These are phyloP conservation scores for Gautieria morchelliformis DNA, from an alignment of 768 basidiomycete genomes.

Conservation along the genomic window DNA sequence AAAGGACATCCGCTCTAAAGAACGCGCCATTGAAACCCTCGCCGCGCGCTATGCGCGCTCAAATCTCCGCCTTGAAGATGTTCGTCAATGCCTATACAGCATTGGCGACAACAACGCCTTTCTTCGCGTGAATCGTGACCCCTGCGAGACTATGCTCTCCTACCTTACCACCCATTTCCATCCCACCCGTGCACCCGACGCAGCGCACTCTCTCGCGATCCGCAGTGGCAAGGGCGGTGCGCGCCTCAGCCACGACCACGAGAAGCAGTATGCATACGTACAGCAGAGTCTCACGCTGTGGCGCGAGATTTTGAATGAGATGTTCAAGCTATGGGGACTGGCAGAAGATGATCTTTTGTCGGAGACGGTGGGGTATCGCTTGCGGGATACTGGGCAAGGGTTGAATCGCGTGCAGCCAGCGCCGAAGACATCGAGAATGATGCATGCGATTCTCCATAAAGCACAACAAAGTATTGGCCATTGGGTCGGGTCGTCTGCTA, in stretches of 20 bases:
- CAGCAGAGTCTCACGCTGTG: conserved; percentile 80
- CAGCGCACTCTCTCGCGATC: conserved; percentile 64
- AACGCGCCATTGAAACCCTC: conserved; percentile 73
- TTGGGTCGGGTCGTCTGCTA: conserved; percentile 82
- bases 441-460: conserved; percentile 79
- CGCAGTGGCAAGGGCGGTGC: conserved; percentile 75
- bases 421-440: conserved; percentile 84
- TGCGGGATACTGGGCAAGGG: conserved; percentile 87
- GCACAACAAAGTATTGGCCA: conserved; percentile 72
- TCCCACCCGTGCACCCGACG: conserved; percentile 55
- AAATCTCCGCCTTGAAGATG: conserved; percentile 51
- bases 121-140: conserved; percentile 76
- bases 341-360: conserved; percentile 78
- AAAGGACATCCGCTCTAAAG: conserved; percentile 75
- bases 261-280: conserved; percentile 78
- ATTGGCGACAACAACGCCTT: conserved; percentile 90
- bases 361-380: conserved; percentile 62
- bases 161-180: conserved; percentile 74
- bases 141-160: conserved; percentile 75
- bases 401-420: conserved; percentile 81
- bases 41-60: conserved; percentile 47
- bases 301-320: conserved; percentile 81
- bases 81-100: conserved; percentile 75
- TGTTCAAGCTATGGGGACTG: conserved; percentile 81
- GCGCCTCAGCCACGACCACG: conserved; percentile 74